Conservation (phyloP, 345 rosid genomes). For the Hibiscus trionum region DNA sequence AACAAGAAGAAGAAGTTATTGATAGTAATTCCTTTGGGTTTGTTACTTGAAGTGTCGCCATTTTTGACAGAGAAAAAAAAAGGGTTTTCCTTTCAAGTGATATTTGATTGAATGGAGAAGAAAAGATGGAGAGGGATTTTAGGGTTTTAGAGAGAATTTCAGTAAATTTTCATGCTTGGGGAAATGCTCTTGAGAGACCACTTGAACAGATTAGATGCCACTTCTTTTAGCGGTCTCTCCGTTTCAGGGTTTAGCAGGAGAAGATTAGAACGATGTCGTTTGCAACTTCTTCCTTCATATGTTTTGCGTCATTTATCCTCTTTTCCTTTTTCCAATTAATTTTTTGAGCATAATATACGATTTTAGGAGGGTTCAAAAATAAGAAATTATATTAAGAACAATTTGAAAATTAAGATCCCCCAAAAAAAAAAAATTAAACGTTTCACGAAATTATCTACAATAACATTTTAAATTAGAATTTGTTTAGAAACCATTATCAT, state of each 20-base stretch:
- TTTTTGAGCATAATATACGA: too few species aligned
- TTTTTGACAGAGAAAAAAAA: slow-evolving; percentile 8
- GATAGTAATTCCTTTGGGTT: slow-evolving; percentile 40
- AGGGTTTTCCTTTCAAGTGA: not conserved
- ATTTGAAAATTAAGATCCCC: too few species aligned
- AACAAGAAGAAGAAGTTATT: slow-evolving; percentile 28
- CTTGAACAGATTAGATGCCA: not conserved
- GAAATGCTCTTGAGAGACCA: not conserved
- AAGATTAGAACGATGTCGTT: not conserved
- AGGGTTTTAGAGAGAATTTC: slow-evolving; percentile 38
- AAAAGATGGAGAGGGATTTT: slow-evolving; percentile 12
- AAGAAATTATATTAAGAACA: too few species aligned
- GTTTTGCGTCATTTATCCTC: too few species aligned
- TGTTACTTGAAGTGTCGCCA: slow-evolving; percentile 50
- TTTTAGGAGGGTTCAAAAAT: too few species aligned
- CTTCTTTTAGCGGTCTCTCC: not conserved
- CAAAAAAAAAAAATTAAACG: too few species aligned
- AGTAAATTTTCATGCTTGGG: not conserved
- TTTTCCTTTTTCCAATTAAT: not conserved
- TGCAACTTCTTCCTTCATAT: not conserved
- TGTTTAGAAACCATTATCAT: too few species aligned
- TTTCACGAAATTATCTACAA: too few species aligned
- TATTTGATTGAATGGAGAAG: not conserved
- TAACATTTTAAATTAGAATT: too few species aligned
- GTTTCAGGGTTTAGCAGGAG: not conserved